Base-by-base conservation (phyloP, 495 filamentous ascomycete species). In the Podospora comata region DNA sequence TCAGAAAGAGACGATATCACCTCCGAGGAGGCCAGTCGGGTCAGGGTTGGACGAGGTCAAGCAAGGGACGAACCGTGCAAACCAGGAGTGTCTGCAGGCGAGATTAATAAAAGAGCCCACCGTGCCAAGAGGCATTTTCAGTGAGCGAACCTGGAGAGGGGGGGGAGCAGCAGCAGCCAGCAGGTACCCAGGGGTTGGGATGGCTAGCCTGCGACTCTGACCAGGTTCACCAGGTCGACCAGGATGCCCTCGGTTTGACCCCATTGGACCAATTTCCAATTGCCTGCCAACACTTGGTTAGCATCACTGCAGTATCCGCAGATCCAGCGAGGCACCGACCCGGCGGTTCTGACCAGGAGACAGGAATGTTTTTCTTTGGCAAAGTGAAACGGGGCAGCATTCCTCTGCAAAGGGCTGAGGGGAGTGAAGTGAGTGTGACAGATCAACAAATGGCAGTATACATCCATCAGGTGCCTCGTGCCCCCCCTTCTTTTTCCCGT, bases 41-140 rank as follows among this genome's bases (percentile, higher is more conserved):
- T 44, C 39, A 9, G 44, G 63, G 30, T 27, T 65, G 18, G 39
- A n/a, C n/a, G 7, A 44, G 30, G 34, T 48, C 20, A 64, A 44
- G 19, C 39, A 48, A 44, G 20, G 27, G 32, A 28, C n/a, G 67
- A 18, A n/a, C 55, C 55, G 53, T 32, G 64, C 68, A 54, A 19
- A 65, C 54, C 65, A 57, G 73, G 70, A 60, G 69, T 61, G 56
- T 65, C 57, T 64, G 67, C 73, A 72, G 39, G 73, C 68, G 73
- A 75, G 73, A 75, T 77, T 75, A 77, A 70, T 75, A 65, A 67
- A 74, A 66, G 53, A 54, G 65, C 66, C 68, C 67, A 32, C 64
- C 67, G 34, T 56, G 26, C 55, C 32, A 68, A 65, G 67, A 67
- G 65, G 16, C 58, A 61, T 71, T 64, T 60, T 64, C 63, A 61